Evolutionary conservation across 345 rosid species (phyloP).

Genomic region (Linum trigynum): DNA sequence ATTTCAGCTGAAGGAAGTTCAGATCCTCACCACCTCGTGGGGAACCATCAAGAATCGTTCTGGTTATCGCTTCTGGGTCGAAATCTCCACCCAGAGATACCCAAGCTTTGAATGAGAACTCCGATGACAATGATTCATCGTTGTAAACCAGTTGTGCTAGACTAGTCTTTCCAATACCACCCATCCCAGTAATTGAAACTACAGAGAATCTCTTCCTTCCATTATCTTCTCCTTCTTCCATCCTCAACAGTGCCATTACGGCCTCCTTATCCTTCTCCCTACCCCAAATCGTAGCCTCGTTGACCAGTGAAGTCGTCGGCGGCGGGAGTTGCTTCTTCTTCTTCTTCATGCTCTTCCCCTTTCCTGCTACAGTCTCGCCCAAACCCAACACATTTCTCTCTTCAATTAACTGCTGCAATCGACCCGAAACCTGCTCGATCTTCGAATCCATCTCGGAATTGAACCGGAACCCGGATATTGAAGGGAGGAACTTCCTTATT

Average conservation of each 20-base stretch:
- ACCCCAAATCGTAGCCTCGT: not conserved
- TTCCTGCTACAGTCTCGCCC: no score
- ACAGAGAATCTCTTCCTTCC: not conserved
- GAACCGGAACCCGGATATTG: no score
- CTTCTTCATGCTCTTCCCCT: constrained; percentile 4
- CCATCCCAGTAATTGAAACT: constrained; percentile 5
- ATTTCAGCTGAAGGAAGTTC: constrained; percentile 9
- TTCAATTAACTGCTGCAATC: no score
- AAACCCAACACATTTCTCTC: no score
- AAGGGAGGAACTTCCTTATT: not conserved
- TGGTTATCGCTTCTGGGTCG: constrained; percentile 3
- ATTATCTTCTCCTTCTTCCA: not conserved
- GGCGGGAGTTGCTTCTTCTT: not conserved
- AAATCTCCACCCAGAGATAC: constrained; percentile 14
- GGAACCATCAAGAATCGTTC: not conserved
- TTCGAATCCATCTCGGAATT: no score
- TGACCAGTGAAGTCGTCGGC: constrained; percentile 8
- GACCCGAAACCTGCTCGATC: no score
- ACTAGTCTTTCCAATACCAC: constrained; percentile 21
- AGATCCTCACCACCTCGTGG: constrained; percentile 4
- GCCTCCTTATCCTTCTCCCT: not conserved
- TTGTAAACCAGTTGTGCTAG: constrained; percentile 15
- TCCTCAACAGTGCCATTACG: not conserved
- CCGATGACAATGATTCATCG: not conserved
- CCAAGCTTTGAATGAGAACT: constrained; percentile 9